phyloP scores from a whole-genome alignment of 2,329 filamentous ascomycete species.

The Torrubiellomyces zombiae region DNA sequence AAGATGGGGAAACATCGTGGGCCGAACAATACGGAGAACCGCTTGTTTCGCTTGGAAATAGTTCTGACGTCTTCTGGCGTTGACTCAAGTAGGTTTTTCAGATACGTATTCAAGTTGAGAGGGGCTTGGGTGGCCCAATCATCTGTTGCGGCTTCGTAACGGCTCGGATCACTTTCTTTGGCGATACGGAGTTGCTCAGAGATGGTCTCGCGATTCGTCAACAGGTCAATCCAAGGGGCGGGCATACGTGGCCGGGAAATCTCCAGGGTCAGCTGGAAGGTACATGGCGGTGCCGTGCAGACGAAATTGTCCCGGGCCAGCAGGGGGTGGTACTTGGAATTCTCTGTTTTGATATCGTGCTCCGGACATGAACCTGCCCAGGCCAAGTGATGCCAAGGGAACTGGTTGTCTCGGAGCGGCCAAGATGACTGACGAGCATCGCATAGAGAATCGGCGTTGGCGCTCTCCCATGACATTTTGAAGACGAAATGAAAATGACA shows the following conservation, averaged over 20 bases:
- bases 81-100: constrained; percentile 29
- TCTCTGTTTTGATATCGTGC: constrained; percentile 8
- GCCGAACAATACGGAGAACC: constrained; percentile 36
- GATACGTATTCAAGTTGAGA: constrained; percentile 31
- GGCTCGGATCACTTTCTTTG: constrained; percentile 25
- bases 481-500: constrained; percentile 26
- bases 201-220: constrained; percentile 30
- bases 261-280: constrained; percentile 26
- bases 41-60: constrained; percentile 40
- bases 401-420: constrained; percentile 17
- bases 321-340: constrained; percentile 21
- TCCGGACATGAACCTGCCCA: constrained; percentile 17
- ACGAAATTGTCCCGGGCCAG: constrained; percentile 19
- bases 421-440: constrained; percentile 15
- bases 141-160: constrained; percentile 27
- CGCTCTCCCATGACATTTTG: constrained; percentile 17
- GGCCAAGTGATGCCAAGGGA: constrained; percentile 22
- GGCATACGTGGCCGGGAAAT: constrained; percentile 32
- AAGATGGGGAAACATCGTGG: constrained; percentile 32
- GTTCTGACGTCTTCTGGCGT: constrained; percentile 20
- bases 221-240: constrained; percentile 21
- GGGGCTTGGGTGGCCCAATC: constrained; percentile 24
- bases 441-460: constrained; percentile 14
- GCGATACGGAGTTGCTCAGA: constrained; percentile 20
- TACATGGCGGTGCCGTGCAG: constrained; percentile 26